Base-by-base conservation (phyloP, 371 early-diverging fungal genomes). In the Haplosporangium sp. region DNA sequence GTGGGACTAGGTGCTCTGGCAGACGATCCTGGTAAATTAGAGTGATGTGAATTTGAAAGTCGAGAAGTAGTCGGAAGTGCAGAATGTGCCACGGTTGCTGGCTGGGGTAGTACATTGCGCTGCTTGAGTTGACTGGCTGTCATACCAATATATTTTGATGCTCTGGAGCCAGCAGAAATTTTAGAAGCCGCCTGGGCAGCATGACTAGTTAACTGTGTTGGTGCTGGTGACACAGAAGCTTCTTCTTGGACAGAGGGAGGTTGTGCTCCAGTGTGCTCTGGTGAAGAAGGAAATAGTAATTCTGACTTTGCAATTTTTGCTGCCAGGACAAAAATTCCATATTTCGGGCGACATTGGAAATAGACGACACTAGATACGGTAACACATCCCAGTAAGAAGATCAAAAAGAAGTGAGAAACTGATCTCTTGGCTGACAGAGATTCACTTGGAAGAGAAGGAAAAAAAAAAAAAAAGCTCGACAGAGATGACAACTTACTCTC, bases 321-420 rank as follows among this genome's bases (percentile, higher is more conserved):
- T 4, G 91, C 88, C 40, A 88, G 83, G 40, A 93, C 86, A 83
- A 94, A 94, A 35, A 94, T 83, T 40, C 94, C 95, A 13, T 86
- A 86, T 55, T 89, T 88, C 2, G 90, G 89, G 47, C 89, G 85
- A 73, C 94, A 94, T 5, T 77, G 71, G 71, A 95, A 95, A 70
- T 95, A 95, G 3, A 82, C 84, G 37, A 84, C 74, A 47, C 91
- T 91, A 77, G 34, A 76, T n/a, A 55, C 15, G 40, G 15, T 40
- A 42, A 9, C 17, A 65, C 55, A n/a, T n/a, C 17, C 55, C 34
- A 63, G 55, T 61, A 61, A 37, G 27, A 10, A 27, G 61, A 58
- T 58, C 45, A 61, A 19, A 37, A 35, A 35, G 42, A 38, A 61
- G 34, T 27, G 57, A 57, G 27, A 27, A 27, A 27, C 27, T 27